Evolutionary conservation across 163 green algal genomes (phyloP).

Genomic region (Coccomyxa subellipsoidea): DNA sequence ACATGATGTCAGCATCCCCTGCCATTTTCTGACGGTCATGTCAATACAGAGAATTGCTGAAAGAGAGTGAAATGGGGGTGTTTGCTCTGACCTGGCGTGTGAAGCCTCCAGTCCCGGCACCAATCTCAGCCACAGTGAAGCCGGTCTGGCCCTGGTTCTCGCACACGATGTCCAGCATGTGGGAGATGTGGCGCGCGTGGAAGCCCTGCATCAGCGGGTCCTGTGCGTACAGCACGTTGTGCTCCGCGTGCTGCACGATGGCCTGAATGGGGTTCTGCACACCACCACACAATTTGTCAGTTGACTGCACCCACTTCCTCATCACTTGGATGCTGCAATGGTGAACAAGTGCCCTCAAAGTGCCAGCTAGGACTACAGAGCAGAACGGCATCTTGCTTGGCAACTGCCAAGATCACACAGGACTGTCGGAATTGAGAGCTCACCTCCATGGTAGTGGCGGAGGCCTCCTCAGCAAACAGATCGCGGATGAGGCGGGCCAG

Average conservation of each 20-base stretch:
- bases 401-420: neutral
- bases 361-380: no score
- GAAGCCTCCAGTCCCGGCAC: neutral
- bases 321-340: no score
- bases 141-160: conserved; percentile 5
- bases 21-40: no score
- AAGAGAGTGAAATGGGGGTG: no score
- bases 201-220: conserved; percentile 11
- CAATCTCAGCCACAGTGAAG: conserved; percentile 2
- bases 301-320: no score
- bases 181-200: conserved; percentile 1
- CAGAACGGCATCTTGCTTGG: no score
- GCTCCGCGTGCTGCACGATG: conserved; percentile 14
- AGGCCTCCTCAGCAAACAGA: neutral
- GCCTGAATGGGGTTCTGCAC: conserved; percentile 10
- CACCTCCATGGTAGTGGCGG: conserved; percentile 6
- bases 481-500: conserved; percentile 6
- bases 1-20: no score
- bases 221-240: conserved; percentile 8
- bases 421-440: neutral
- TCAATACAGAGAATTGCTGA: no score
- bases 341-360: no score
- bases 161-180: conserved; percentile 10
- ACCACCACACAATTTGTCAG: neutral
- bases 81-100: conserved; percentile 4